phyloP scores from a whole-genome alignment of 2,329 filamentous ascomycete genomes.

The Sphaerulina musiva region DNA sequence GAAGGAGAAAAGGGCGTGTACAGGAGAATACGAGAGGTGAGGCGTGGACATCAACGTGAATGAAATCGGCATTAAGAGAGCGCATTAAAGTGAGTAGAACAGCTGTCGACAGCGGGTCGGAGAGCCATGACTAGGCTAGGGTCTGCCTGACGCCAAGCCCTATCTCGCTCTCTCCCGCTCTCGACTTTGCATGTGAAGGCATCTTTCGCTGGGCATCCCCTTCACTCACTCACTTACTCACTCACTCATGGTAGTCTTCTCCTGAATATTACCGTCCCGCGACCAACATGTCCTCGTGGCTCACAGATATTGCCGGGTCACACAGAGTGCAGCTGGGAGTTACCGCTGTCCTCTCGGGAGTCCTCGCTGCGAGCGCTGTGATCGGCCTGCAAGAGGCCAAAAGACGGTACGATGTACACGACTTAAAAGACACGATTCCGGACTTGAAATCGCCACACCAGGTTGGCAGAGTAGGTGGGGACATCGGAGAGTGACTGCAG shows the following conservation, averaged over 20 bases:
- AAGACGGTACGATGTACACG: constrained; percentile 49
- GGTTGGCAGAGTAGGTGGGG: constrained; percentile 43
- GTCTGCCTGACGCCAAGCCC: neutral
- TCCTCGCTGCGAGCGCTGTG: constrained; percentile 47
- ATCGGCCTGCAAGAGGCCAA: constrained; percentile 52
- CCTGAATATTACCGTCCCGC: neutral
- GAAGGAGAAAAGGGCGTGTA: no score
- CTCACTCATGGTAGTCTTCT: neutral
- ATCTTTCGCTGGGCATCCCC: neutral
- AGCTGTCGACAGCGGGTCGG: neutral
- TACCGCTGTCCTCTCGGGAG: constrained; percentile 56
- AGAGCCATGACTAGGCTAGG: neutral
- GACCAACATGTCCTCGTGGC: constrained; percentile 30
- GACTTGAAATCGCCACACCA: constrained; percentile 46
- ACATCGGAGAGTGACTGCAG: neutral
- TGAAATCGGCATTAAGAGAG: neutral
- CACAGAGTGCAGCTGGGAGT: constrained; percentile 58
- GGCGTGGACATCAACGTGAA: neutral
- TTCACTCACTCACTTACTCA: neutral
- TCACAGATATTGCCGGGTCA: constrained; percentile 40
- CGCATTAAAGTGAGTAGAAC: neutral
- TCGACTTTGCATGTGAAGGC: constrained; percentile 1
- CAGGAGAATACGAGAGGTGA: no score
- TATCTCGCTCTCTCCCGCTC: no score
- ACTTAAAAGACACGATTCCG: constrained; percentile 58